Percentiles rank a stretch among this genome's conserved stretches.
phyloP scores from a whole-genome alignment of 495 filamentous ascomycete genomes.

The Penicillium samsonianum region DNA sequence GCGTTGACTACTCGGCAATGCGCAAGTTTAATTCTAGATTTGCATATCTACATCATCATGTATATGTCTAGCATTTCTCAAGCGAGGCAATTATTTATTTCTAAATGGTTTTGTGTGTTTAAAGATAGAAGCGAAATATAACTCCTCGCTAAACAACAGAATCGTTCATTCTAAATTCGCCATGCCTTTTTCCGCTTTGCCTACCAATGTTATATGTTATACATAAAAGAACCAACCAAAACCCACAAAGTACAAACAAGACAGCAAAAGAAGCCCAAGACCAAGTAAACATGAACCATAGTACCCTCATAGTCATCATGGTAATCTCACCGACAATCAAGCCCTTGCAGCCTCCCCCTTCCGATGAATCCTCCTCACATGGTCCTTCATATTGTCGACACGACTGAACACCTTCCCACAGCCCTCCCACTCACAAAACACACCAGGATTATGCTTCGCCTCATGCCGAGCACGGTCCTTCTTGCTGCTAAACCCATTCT shows the following conservation, averaged over 20 bases:
- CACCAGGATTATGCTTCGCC: conserved; percentile 62
- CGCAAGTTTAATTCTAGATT: neutral
- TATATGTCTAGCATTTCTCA: neutral
- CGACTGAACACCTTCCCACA: conserved; percentile 63
- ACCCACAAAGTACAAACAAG: neutral
- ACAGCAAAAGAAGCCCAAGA: neutral
- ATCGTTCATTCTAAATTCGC: neutral
- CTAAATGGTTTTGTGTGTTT: neutral
- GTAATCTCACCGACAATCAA: neutral
- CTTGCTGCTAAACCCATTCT: conserved; percentile 63
- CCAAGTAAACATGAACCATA: neutral
- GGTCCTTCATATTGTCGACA: conserved; percentile 66
- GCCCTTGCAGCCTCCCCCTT: neutral
- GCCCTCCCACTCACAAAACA: conserved; percentile 58
- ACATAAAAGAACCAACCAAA: neutral
- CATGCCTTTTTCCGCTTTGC: neutral
- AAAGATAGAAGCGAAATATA: neutral
- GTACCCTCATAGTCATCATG: neutral
- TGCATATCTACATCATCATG: neutral
- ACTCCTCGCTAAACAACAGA: conserved; percentile 2
- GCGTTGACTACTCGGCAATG: neutral
- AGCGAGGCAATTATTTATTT: neutral
- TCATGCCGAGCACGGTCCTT: conserved; percentile 64
- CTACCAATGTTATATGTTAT: conserved; percentile 1
- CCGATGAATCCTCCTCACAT: conserved; percentile 52